Conservation (phyloP, 106 monocot genomes). For the Allium cepa region DNA sequence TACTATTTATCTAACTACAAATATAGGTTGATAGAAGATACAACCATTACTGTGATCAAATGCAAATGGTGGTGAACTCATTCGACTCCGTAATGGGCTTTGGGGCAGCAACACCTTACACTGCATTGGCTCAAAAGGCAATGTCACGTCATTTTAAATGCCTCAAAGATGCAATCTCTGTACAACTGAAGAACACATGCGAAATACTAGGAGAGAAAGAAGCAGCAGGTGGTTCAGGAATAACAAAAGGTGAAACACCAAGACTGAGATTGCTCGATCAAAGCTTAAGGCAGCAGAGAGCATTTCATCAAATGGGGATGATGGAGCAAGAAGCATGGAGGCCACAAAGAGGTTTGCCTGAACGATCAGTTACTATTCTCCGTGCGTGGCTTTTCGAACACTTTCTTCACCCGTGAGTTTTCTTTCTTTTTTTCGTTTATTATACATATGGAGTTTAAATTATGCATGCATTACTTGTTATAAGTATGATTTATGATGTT, state of each 20-base stretch:
- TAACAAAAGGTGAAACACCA: slow-evolving; percentile 95
- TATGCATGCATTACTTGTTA: too few species aligned
- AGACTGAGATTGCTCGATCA: slow-evolving; percentile 70
- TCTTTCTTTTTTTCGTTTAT: background rate
- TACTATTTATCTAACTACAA: too few species aligned
- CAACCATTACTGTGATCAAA: slow-evolving; percentile 95
- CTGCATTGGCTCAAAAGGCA: slow-evolving; percentile 84
- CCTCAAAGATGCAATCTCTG: slow-evolving; percentile 72
- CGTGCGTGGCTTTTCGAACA: slow-evolving; percentile 96
- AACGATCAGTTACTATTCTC: slow-evolving; percentile 73
- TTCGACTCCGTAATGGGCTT: slow-evolving; percentile 92
- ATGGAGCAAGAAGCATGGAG: slow-evolving; percentile 96
- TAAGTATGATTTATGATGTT: too few species aligned
- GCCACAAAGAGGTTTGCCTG: slow-evolving; percentile 89
- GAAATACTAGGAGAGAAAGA: slow-evolving; percentile 88
- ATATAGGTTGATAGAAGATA: slow-evolving; percentile 88
- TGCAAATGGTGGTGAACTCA: slow-evolving; percentile 97
- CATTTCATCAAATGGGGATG: slow-evolving; percentile 94
- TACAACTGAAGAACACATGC: slow-evolving; percentile 62
- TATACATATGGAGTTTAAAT: background rate
- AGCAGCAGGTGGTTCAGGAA: slow-evolving; percentile 33
- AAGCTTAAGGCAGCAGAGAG: slow-evolving; percentile 75
- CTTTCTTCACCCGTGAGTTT: slow-evolving; percentile 94
- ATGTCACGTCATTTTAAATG: slow-evolving; percentile 98
- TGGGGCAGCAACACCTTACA: slow-evolving; percentile 92